phyloP scores from a whole-genome alignment of 2,329 filamentous ascomycete species.

The Setomelanomma holmii region DNA sequence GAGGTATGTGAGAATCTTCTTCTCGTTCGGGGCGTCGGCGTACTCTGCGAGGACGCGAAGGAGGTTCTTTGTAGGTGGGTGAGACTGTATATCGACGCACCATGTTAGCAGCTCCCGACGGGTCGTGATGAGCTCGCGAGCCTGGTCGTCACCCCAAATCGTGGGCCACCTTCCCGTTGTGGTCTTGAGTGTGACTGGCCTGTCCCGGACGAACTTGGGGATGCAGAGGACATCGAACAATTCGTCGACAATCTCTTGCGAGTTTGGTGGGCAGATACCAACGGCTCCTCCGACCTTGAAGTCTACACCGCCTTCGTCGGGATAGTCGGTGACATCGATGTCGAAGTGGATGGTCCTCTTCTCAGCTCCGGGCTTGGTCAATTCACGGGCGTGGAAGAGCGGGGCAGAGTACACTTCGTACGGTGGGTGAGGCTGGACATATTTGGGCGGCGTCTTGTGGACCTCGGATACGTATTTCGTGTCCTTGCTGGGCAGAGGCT shows the following conservation, averaged over 20 bases:
- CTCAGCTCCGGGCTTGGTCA: constrained; percentile 87
- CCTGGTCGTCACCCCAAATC: constrained; percentile 91
- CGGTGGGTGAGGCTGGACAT: constrained; percentile 93
- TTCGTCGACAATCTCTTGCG: constrained; percentile 77
- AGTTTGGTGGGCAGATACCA: constrained; percentile 89
- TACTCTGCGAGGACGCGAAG: constrained; percentile 87
- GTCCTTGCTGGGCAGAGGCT: constrained; percentile 59
- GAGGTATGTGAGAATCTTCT: constrained; percentile 85
- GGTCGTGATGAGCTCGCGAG: constrained; percentile 87
- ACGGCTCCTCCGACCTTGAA: constrained; percentile 98
- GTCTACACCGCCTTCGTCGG: constrained; percentile 80
- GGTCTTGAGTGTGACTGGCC: constrained; percentile 80
- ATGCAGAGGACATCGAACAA: constrained; percentile 83
- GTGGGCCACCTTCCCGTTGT: constrained; percentile 90
- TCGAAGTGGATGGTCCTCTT: constrained; percentile 99
- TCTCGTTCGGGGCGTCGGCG: constrained; percentile 79
- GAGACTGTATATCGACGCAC: constrained; percentile 93
- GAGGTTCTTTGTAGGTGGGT: constrained; percentile 86
- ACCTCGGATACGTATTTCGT: constrained; percentile 52
- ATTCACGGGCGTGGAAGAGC: constrained; percentile 81
- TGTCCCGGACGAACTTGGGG: constrained; percentile 82
- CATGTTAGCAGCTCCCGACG: constrained; percentile 91
- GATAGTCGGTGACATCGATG: constrained; percentile 94
- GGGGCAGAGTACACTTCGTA: constrained; percentile 92
- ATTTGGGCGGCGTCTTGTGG: constrained; percentile 76